Percentiles rank a stretch among this genome's conserved stretches.
phyloP scores from a whole-genome alignment of 768 basidiomycete species.

The Macrolepiota fuliginosa region DNA sequence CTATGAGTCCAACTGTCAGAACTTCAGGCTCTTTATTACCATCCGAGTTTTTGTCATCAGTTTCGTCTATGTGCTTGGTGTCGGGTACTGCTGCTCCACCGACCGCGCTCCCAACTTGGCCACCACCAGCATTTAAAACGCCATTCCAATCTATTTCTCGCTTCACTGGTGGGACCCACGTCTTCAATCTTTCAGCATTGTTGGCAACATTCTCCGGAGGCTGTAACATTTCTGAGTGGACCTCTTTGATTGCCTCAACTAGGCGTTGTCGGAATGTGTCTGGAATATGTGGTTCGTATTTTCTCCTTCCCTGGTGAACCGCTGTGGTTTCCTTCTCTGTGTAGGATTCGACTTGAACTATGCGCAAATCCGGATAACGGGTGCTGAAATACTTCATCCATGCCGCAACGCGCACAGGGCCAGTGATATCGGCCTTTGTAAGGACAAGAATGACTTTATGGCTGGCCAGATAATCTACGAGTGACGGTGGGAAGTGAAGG shows the following conservation, averaged over 20 bases:
- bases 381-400: constrained; percentile 65
- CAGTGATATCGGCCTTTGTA: constrained; percentile 87
- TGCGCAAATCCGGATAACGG: constrained; percentile 49
- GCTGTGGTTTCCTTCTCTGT: constrained; percentile 41
- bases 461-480: constrained; percentile 59
- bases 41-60: constrained; percentile 21
- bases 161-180: constrained; percentile 69
- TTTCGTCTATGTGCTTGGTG: constrained; percentile 17
- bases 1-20: constrained; percentile 82
- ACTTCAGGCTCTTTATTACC: constrained; percentile 39
- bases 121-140: constrained; percentile 44
- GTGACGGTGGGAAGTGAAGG: constrained; percentile 81
- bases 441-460: constrained; percentile 69
- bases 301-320: constrained; percentile 44
- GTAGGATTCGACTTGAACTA: constrained; percentile 81
- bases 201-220: constrained; percentile 60
- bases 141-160: constrained; percentile 72
- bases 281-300: constrained; percentile 68
- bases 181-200: constrained; percentile 46
- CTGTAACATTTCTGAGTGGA: constrained; percentile 63
- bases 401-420: constrained; percentile 54
- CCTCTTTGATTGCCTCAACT: constrained; percentile 59
- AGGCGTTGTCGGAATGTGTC: constrained; percentile 60
- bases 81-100: constrained; percentile 39
- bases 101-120: constrained; percentile 42